Evolutionary conservation across 495 filamentous ascomycete species (phyloP).

Genomic region (Penicillium turbatum): DNA sequence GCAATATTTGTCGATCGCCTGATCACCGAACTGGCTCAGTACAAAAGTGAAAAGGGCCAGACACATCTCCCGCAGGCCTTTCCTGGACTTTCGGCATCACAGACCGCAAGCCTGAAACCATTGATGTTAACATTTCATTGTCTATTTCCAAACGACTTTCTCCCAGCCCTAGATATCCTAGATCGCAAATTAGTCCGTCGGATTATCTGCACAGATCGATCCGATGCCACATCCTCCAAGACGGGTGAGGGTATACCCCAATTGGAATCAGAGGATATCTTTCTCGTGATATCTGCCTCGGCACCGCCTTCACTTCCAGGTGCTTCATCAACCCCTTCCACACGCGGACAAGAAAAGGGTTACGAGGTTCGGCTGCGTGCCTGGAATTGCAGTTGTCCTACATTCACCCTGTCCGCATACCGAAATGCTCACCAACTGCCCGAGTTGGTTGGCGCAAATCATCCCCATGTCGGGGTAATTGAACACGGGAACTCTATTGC

Average conservation of each 20-base stretch:
- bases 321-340: slow-evolving; percentile 19
- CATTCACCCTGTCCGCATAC: slow-evolving; percentile 70
- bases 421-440: slow-evolving; percentile 29
- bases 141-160: slow-evolving; percentile 51
- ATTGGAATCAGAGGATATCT: slow-evolving; percentile 20
- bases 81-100: slow-evolving; percentile 16
- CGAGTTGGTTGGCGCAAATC: slow-evolving; percentile 6
- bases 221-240: not conserved
- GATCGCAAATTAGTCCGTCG: slow-evolving; percentile 64
- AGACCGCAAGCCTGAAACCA: slow-evolving; percentile 29
- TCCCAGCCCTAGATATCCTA: slow-evolving; percentile 77
- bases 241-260: not conserved
- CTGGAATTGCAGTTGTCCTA: slow-evolving; percentile 90
- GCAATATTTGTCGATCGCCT: slow-evolving; percentile 29
- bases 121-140: slow-evolving; percentile 52
- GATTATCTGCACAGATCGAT: slow-evolving; percentile 16
- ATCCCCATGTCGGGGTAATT: slow-evolving; percentile 6
- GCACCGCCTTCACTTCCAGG: slow-evolving; percentile 30
- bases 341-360: slow-evolving; percentile 24
- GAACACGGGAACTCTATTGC: slow-evolving; percentile 1
- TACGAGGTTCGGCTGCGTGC: slow-evolving; percentile 69
- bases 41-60: not conserved
- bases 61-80: slow-evolving; percentile 6
- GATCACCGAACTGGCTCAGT: slow-evolving; percentile 21
- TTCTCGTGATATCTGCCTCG: slow-evolving; percentile 45